Conservation (phyloP, 2,329 filamentous ascomycete genomes). For the Thelonectria olida region DNA sequence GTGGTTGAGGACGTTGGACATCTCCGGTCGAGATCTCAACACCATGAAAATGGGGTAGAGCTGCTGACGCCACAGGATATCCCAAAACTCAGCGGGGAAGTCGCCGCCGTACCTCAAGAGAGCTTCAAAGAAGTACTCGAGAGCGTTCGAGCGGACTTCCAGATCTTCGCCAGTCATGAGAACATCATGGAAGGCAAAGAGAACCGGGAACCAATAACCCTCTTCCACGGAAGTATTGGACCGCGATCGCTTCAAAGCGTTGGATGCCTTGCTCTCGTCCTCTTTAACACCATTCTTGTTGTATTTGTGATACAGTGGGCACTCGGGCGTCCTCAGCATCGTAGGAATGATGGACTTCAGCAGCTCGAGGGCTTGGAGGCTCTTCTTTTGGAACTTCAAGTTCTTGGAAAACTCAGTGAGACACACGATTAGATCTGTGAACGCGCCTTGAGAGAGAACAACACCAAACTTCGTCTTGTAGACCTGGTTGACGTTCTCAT, state of each 20-base stretch:
- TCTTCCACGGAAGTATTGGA: constrained; percentile 91
- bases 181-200: constrained; percentile 98
- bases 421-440: constrained; percentile 95
- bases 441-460: constrained; percentile 95
- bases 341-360: constrained; percentile 92
- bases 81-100: constrained; percentile 96
- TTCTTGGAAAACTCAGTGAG: constrained; percentile 99
- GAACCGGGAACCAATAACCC: constrained; percentile 97
- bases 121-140: constrained; percentile 97
- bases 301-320: constrained; percentile 79
- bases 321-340: constrained; percentile 96
- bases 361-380: constrained; percentile 92
- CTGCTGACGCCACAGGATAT: constrained; percentile 96
- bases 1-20: constrained; percentile 93
- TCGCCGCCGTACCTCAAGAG: constrained; percentile 89
- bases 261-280: constrained; percentile 54
- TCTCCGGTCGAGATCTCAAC: constrained; percentile 92
- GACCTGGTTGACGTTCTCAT: constrained; percentile 94
- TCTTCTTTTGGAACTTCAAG: constrained; percentile 98
- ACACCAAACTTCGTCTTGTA: constrained; percentile 96
- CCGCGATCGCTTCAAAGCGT: constrained; percentile 62
- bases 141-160: constrained; percentile 88
- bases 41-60: constrained; percentile 99
- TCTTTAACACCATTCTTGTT: constrained; percentile 52
- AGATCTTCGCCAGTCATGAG: constrained; percentile 99